Percentiles rank a stretch among this genome's conserved stretches.
Evolutionary conservation across 768 basidiomycete genomes (phyloP).

Genomic region (Paxillus involutus): DNA sequence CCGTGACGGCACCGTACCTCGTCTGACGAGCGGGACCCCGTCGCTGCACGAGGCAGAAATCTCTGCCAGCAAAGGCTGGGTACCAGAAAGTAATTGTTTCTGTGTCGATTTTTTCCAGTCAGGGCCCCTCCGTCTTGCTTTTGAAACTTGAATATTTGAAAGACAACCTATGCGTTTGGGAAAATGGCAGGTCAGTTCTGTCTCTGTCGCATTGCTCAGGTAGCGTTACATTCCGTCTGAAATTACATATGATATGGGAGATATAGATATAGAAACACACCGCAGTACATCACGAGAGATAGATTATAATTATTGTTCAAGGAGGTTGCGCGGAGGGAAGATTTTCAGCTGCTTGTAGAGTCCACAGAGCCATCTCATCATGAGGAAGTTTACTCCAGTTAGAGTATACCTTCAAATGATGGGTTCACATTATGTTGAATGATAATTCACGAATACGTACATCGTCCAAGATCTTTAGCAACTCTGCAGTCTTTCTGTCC

Average conservation of each 20-base stretch:
- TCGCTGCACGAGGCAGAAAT: too few species aligned
- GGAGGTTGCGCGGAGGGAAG: constrained; percentile 29
- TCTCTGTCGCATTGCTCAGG: not conserved
- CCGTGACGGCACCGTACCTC: too few species aligned
- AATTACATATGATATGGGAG: not conserved
- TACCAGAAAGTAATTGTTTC: not conserved
- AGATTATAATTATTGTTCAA: not conserved
- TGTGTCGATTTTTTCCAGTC: rapidly evolving
- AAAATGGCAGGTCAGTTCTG: too few species aligned
- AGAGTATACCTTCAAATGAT: constrained; percentile 39
- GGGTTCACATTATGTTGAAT: constrained; percentile 1
- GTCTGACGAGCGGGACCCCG: too few species aligned
- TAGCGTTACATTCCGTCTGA: not conserved
- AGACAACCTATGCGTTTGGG: too few species aligned
- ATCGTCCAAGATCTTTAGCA: constrained; percentile 54
- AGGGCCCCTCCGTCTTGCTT: too few species aligned
- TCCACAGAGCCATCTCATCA: constrained; percentile 61
- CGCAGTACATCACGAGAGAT: not conserved
- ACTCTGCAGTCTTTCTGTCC: constrained; percentile 43
- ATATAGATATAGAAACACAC: not conserved
- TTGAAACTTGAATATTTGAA: too few species aligned
- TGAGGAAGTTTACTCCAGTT: constrained; percentile 57
- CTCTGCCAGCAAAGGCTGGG: too few species aligned
- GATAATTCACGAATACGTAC: constrained; percentile 33
- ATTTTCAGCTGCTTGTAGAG: constrained; percentile 38